Evolutionary conservation across 225 moss, liverwort and hornwort species (phyloP).

Genomic region (Polytrichum formosum): DNA sequence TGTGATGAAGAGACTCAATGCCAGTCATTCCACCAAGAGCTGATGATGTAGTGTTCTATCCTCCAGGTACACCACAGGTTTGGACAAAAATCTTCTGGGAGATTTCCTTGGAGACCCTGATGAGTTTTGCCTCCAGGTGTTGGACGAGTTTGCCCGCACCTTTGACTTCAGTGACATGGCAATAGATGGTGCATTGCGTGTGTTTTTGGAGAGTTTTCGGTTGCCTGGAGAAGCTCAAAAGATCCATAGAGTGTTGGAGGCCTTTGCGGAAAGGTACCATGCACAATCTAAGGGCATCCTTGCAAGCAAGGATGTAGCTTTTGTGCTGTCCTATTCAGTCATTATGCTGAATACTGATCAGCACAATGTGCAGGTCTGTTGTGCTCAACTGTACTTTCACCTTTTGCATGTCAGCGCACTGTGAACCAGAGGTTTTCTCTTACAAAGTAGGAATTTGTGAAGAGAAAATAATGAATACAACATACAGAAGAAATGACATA

Average conservation of each 20-base stretch:
- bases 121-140: constrained; percentile 85
- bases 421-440: no score
- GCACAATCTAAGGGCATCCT: constrained; percentile 82
- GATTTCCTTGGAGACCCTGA: constrained; percentile 98
- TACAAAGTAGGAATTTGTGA: no score
- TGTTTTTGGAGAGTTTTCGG: constrained; percentile 90
- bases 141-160: constrained; percentile 85
- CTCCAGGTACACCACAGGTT: constrained; percentile 87
- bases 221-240: constrained; percentile 97
- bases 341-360: constrained; percentile 97
- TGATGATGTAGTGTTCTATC: constrained; percentile 6
- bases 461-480: no score
- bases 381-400: background rate
- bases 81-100: constrained; percentile 88
- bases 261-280: constrained; percentile 89
- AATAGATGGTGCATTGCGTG: constrained; percentile 90
- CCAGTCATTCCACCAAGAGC: constrained; percentile 10
- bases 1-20: no score
- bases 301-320: constrained; percentile 93
- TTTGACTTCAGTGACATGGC: constrained; percentile 95
- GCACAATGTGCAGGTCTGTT: constrained; percentile 72
- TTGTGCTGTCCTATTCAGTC: constrained; percentile 89
- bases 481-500: no score
- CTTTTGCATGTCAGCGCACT: background rate
- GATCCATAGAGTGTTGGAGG: constrained; percentile 93